A percentile compares a stretch with the other conserved stretches of the same genome.
Evolutionary conservation across 768 basidiomycete genomes (phyloP).

Genomic region (Sporobolomyces pararoseus): DNA sequence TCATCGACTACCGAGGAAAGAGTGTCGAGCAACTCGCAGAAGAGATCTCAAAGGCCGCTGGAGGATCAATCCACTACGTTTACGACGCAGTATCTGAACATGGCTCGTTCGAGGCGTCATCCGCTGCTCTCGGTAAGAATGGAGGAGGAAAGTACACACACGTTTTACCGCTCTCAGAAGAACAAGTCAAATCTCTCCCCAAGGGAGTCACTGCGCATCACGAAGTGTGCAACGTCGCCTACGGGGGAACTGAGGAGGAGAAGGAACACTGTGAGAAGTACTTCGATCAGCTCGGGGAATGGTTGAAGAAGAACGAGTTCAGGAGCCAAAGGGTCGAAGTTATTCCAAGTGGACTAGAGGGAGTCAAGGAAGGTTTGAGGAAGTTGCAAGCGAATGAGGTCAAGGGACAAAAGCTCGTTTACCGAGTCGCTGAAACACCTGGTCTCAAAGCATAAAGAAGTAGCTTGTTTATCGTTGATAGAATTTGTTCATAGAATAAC

Average conservation of each 20-base stretch:
- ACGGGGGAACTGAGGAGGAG: constrained; percentile 28
- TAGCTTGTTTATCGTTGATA: background rate
- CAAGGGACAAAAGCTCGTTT: constrained; percentile 44
- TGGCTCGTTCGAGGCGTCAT: constrained; percentile 22
- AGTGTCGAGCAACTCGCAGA: constrained; percentile 14
- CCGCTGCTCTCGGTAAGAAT: constrained; percentile 16
- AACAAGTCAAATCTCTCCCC: background rate
- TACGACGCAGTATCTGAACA: constrained; percentile 40
- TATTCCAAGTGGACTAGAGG: constrained; percentile 42
- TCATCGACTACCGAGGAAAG: constrained; percentile 44
- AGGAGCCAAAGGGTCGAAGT: constrained; percentile 38
- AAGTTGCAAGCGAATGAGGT: constrained; percentile 41
- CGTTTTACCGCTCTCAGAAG: constrained; percentile 25
- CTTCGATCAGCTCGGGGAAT: constrained; percentile 35
- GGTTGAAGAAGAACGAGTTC: constrained; percentile 42
- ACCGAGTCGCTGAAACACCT: constrained; percentile 41
- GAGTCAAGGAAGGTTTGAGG: constrained; percentile 43
- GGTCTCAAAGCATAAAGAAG: constrained; percentile 20
- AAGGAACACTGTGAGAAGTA: constrained; percentile 38
- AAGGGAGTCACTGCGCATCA: constrained; percentile 26
- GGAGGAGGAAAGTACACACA: constrained; percentile 34
- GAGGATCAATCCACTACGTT: constrained; percentile 18
- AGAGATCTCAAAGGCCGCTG: constrained; percentile 20
- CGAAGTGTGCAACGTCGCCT: constrained; percentile 37
- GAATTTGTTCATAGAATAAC: background rate